Percentiles rank a stretch among this genome's conserved stretches.
Evolutionary conservation across 352 stramenopile species (phyloP).

Genomic region (Pythium volutum): DNA sequence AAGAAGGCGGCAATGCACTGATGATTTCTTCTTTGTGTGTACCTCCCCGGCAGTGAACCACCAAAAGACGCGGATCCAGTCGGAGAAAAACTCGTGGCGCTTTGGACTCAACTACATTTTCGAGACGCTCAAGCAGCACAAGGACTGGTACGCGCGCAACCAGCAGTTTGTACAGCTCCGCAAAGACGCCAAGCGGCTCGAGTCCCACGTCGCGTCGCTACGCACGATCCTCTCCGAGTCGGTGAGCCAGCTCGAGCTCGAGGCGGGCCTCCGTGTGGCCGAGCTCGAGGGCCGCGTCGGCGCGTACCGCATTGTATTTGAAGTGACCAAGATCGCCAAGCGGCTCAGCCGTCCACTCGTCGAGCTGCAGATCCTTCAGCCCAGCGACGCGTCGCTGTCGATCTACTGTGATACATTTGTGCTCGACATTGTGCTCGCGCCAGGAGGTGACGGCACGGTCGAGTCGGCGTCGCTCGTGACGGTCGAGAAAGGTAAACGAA

Average conservation of each 20-base stretch:
- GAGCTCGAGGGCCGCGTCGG: constrained; percentile 83
- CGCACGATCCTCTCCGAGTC: constrained; percentile 72
- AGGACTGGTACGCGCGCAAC: constrained; percentile 87
- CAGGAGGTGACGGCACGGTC: constrained; percentile 37
- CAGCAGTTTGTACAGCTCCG: constrained; percentile 86
- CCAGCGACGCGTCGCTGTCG: constrained; percentile 79
- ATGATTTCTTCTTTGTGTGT: constrained; percentile 2
- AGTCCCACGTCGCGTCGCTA: constrained; percentile 69
- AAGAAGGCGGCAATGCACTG: not conserved
- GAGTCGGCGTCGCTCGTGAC: constrained; percentile 82
- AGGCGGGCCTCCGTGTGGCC: constrained; percentile 74
- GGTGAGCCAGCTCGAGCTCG: constrained; percentile 81
- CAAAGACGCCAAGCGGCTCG: constrained; percentile 80
- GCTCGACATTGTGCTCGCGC: constrained; percentile 73
- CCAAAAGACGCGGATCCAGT: constrained; percentile 70
- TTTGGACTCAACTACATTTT: constrained; percentile 89
- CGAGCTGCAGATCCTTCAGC: constrained; percentile 85
- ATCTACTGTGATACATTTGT: constrained; percentile 90
- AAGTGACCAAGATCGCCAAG: constrained; percentile 86
- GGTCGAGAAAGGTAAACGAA: constrained; percentile 61
- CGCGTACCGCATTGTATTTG: constrained; percentile 88
- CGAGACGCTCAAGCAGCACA: constrained; percentile 87
- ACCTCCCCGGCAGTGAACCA: constrained; percentile 43
- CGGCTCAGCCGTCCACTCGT: constrained; percentile 82
- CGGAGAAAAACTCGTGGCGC: constrained; percentile 86